Evolutionary conservation across 2,329 filamentous ascomycete species (phyloP), one percentile per base, ranked within the genome.

Genomic region (Fusarium vanettenii): DNA sequence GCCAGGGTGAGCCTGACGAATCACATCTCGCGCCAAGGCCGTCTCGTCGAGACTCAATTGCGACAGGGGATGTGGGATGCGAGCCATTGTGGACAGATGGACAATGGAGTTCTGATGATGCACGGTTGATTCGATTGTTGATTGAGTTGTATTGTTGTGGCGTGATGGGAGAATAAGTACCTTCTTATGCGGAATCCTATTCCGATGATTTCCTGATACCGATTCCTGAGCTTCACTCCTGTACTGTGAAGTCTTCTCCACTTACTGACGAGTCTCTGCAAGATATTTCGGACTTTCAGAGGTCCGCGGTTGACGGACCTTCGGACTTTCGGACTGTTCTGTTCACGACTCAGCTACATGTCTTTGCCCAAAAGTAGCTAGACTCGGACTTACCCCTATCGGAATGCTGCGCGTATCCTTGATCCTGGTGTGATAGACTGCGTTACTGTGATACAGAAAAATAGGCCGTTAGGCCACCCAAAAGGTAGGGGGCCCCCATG

Each of bases 11-110:
- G 79, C 64, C 5, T 65, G 65, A 16, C 81, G 71, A 8, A 86
- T 81, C 3, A 80, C 69, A 41, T 81, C 77, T 6, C 83, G 82
- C 1, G 85, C 84, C 60, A 80, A 70, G 62, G 82, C 73, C 27
- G 78, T 82, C 70, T 84, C 82, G 9, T 75, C 67, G 35, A 74
- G 29, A 18, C 71, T 76, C 6, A 84, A 73, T 1, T 76, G 72
- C 7, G 81, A 82, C 6, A 84, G 73, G 5, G 82, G 82, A 70
- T 84, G 82, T 43, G 80, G 79, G 39, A 41, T 25, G 16, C 33
- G 31, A 9, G 55, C 31, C 55, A 59, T 59, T 59, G 55, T 59
- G 35, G 14, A 3, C 35, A 25, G 20, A 59, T 25, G 25, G 48
- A 52, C 48, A 52, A 52, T 45, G 13, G 41, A 22, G 22, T 52